Percentiles rank a stretch among this genome's conserved stretches.
Conservation (phyloP, 2,329 filamentous ascomycete species). For the Fusarium musae region DNA sequence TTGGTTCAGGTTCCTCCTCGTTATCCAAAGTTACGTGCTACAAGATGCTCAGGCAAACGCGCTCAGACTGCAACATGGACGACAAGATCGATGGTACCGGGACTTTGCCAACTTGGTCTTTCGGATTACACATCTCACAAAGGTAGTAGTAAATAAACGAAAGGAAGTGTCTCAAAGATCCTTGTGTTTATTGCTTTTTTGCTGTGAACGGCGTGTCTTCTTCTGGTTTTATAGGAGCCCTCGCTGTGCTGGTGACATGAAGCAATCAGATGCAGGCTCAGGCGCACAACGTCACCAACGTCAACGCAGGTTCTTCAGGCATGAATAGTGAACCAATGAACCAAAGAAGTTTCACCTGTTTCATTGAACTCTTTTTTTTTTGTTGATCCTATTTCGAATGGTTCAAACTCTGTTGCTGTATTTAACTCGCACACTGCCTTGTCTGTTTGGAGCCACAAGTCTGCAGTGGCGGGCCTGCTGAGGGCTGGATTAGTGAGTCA, state of each 20-base stretch:
- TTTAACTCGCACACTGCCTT: fast-evolving
- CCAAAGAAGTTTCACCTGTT: fast-evolving
- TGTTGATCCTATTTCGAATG: fast-evolving
- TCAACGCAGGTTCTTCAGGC: fast-evolving
- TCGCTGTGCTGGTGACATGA: not conserved
- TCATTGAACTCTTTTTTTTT: fast-evolving
- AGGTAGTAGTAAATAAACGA: too few species aligned
- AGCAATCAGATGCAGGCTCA: too few species aligned
- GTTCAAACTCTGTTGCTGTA: not conserved
- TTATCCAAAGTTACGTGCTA: too few species aligned
- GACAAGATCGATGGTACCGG: too few species aligned
- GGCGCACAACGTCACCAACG: too few species aligned
- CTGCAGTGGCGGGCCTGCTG: fast-evolving
- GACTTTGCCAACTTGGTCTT: too few species aligned
- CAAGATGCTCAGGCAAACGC: too few species aligned
- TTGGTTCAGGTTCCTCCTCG: too few species aligned
- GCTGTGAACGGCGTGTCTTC: not conserved
- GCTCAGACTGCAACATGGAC: too few species aligned
- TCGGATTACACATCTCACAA: too few species aligned
- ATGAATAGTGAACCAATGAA: not conserved
- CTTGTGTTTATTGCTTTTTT: too few species aligned
- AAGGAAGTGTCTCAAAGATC: too few species aligned
- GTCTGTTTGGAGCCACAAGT: fast-evolving
- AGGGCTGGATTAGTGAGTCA: fast-evolving
- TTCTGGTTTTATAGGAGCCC: not conserved